Evolutionary conservation across 2,329 filamentous ascomycete species (phyloP).

Genomic region (Ambrosiella beaveri): DNA sequence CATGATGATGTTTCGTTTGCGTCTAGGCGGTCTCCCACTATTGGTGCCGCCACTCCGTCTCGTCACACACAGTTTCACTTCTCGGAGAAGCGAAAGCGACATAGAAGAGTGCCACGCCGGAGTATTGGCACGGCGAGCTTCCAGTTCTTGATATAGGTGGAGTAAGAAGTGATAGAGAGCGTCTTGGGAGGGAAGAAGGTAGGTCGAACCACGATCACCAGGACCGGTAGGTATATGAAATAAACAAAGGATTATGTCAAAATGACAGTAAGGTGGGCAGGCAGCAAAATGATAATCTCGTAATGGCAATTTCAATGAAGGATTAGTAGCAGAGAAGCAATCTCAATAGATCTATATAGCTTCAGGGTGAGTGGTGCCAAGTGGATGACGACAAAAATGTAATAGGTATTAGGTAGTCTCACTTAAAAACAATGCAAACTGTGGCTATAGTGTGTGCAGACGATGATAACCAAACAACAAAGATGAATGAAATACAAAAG

Average conservation of each 20-base stretch:
- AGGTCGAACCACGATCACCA: not conserved
- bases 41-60: not conserved
- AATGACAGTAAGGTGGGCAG: not conserved
- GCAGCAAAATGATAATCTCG: not conserved
- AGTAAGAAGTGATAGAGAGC: not conserved
- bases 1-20: not conserved
- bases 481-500: not conserved
- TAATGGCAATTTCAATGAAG: not conserved
- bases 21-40: not conserved
- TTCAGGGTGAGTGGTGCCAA: not conserved
- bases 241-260: not conserved
- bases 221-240: not conserved
- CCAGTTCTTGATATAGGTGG: not conserved
- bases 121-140: not conserved
- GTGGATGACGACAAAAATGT: not conserved
- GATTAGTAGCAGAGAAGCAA: not conserved
- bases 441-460: not conserved
- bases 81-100: slow-evolving; percentile 7
- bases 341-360: not conserved
- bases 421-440: not conserved
- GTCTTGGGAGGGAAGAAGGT: not conserved
- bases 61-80: slow-evolving; percentile 6
- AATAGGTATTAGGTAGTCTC: not conserved
- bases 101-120: not conserved
- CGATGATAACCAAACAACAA: not conserved